Base-by-base conservation (phyloP, 2,329 filamentous ascomycete genomes). In the Stemphylium lycopersici region DNA sequence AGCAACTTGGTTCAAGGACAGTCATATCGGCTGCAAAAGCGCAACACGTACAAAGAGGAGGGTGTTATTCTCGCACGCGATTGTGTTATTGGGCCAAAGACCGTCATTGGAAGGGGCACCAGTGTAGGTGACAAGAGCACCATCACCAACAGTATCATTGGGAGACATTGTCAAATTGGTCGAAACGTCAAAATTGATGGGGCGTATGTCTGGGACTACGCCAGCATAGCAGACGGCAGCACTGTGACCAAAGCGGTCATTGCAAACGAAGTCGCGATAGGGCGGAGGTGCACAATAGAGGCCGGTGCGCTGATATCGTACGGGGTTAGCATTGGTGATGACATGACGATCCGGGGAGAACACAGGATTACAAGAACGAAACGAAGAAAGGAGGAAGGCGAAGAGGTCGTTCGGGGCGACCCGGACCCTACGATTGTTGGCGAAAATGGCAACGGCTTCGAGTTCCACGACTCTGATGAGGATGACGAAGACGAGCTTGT, bases 141-240 rank as follows among this genome's bases (percentile, higher is more conserved):
- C 0, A 83, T 99, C 29, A 81, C 81, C 7, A 89, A 90, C 74
- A 93, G 89, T 67, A 85, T 95, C 41, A 87, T 99, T 55, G 95
- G 95, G 29, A 85, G 89, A 57, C 84, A 90, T 62, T 98, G 93
- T 76, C 87, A 86, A 61, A 95, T 99, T 63, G 95, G 95, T 6
- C 88, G 85, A 63, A 90, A 95, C 61, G 93, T 95, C 24, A 84
- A 81, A 33, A 86, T 99, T 56, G 83, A 90, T 42, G 84, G 91
- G 63, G 89, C 90, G 18, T 93, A 91, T 66, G 85, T 99, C 59
- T 98, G 93, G 93, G 91, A 97, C 65, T 85, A 92, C 65, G 87
- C 86, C 0, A 84, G 83, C 4, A 85, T 99, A 62, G 89, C 87
- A 1, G 91, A 97, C 68, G 87, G 87, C 16, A 82, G 88, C 13